These are phyloP conservation scores for Hygrophorus russula DNA, from an alignment of 768 basidiomycete genomes.

Conservation along the genomic window DNA sequence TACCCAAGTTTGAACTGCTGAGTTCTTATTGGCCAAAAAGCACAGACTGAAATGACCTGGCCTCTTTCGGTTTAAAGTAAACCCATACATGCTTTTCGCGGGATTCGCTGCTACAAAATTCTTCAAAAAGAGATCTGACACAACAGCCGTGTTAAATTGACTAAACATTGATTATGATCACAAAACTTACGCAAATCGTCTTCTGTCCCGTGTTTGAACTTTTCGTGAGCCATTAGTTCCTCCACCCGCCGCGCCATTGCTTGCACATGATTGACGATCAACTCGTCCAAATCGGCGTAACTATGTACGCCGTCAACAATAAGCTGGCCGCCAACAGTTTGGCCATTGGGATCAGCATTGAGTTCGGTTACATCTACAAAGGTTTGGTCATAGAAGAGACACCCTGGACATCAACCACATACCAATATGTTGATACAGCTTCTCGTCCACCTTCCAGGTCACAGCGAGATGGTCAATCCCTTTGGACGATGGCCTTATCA, in stretches of 20 bases:
- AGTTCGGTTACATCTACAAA: slow-evolving; percentile 66
- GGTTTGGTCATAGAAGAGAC: slow-evolving; percentile 4
- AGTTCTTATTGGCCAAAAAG: slow-evolving; percentile 88
- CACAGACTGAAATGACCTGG: slow-evolving; percentile 92
- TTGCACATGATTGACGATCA: slow-evolving; percentile 95
- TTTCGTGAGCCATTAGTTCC: slow-evolving; percentile 90
- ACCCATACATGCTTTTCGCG: slow-evolving; percentile 91
- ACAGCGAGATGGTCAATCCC: slow-evolving; percentile 89
- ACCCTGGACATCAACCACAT: slow-evolving; percentile 15
- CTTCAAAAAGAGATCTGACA: slow-evolving; percentile 71
- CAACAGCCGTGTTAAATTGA: slow-evolving; percentile 1
- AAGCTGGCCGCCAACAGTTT: slow-evolving; percentile 50
- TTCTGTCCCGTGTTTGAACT: slow-evolving; percentile 82
- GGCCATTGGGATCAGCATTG: slow-evolving; percentile 65
- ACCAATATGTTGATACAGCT: slow-evolving; percentile 95
- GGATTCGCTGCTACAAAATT: slow-evolving; percentile 91
- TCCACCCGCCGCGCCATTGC: slow-evolving; percentile 89
- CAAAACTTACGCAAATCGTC: slow-evolving; percentile 78
- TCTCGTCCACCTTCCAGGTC: slow-evolving; percentile 98
- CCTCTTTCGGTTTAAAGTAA: slow-evolving; percentile 77
- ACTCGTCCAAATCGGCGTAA: slow-evolving; percentile 90
- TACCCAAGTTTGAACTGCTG: slow-evolving; percentile 89
- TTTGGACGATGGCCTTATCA: slow-evolving; percentile 93
- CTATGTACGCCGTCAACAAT: slow-evolving; percentile 68
- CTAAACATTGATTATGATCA: neutral